A percentile compares a stretch with the other conserved stretches of the same genome.
phyloP scores from a whole-genome alignment of 2,329 filamentous ascomycete species.

The Fonsecaea pedrosoi region DNA sequence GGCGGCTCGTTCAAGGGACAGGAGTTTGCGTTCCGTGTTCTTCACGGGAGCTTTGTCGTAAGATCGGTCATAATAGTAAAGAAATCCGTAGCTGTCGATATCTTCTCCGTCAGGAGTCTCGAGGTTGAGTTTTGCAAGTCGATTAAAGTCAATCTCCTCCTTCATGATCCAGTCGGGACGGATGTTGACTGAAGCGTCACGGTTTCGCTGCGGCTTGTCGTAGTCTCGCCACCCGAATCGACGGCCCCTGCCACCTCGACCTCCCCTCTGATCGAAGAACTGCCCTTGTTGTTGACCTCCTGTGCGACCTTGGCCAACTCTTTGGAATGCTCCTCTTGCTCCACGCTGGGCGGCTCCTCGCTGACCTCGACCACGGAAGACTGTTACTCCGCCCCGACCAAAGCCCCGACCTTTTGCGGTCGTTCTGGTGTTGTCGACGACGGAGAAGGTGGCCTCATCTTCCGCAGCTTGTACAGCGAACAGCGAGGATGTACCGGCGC shows the following conservation, averaged over 20 bases:
- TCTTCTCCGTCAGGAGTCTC: slow-evolving; percentile 95
- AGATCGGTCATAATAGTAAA: slow-evolving; percentile 96
- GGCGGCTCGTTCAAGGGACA: slow-evolving; percentile 84
- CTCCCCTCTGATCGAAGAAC: slow-evolving; percentile 73
- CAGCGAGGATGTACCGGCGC: slow-evolving; percentile 80
- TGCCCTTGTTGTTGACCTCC: slow-evolving; percentile 68
- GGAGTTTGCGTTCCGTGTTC: slow-evolving; percentile 76
- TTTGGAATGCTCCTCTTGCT: slow-evolving; percentile 70
- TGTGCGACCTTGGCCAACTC: slow-evolving; percentile 68
- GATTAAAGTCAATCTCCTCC: slow-evolving; percentile 98
- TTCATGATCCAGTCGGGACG: slow-evolving; percentile 94
- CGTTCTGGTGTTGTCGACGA: slow-evolving; percentile 93
- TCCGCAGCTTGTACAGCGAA: slow-evolving; percentile 92
- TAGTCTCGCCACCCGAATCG: slow-evolving; percentile 99
- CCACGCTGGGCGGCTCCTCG: slow-evolving; percentile 77
- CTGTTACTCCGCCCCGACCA: slow-evolving; percentile 82
- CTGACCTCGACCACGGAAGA: slow-evolving; percentile 79
- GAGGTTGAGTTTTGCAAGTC: slow-evolving; percentile 92
- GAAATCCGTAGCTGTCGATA: slow-evolving; percentile 92
- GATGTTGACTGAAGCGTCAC: slow-evolving; percentile 94
- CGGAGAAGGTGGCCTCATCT: slow-evolving; percentile 96
- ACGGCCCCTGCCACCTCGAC: slow-evolving; percentile 74
- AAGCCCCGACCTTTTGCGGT: slow-evolving; percentile 82
- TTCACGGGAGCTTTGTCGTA: slow-evolving; percentile 95
- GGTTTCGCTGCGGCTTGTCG: slow-evolving; percentile 95